Conservation (phyloP, 352 stramenopile species). For the Globisporangium alternatum region DNA sequence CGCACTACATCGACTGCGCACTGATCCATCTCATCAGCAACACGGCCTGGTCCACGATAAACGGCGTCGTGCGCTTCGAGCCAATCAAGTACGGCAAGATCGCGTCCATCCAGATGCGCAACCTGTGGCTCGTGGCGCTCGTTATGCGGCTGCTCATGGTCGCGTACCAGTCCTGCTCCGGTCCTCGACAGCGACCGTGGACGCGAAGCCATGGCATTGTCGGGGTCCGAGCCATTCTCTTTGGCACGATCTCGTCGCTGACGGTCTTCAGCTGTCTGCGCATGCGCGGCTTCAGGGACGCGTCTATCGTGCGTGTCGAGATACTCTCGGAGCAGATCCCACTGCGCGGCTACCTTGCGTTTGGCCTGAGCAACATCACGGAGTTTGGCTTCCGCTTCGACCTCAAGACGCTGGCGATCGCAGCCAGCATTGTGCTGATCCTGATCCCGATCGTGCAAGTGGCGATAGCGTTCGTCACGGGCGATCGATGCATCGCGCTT, state of each 20-base stretch:
- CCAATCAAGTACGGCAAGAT: slow-evolving; percentile 15
- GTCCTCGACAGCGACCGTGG: neutral
- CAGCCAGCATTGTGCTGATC: neutral
- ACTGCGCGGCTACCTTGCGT: neutral
- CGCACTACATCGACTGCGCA: slow-evolving; percentile 25
- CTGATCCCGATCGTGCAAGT: neutral
- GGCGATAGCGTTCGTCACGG: neutral
- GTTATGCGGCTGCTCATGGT: neutral
- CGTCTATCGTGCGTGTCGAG: neutral
- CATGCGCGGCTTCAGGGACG: neutral
- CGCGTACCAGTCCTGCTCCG: neutral
- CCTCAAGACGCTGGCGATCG: slow-evolving; percentile 4
- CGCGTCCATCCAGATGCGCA: slow-evolving; percentile 35
- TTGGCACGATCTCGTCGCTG: slow-evolving; percentile 9
- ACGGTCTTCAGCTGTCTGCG: slow-evolving; percentile 17
- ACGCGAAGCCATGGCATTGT: slow-evolving; percentile 1
- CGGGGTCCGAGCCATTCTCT: slow-evolving; percentile 12
- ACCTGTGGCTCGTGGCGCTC: slow-evolving; percentile 24
- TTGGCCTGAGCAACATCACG: slow-evolving; percentile 2
- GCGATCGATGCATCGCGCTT: neutral
- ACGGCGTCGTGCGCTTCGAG: slow-evolving; percentile 22
- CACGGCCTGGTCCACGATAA: slow-evolving; percentile 20
- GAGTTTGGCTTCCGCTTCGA: slow-evolving; percentile 18
- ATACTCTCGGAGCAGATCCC: slow-evolving; percentile 1
- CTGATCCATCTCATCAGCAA: slow-evolving; percentile 24